phyloP scores from a whole-genome alignment of 2,329 filamentous ascomycete genomes.

The Diaporthe longicolla region DNA sequence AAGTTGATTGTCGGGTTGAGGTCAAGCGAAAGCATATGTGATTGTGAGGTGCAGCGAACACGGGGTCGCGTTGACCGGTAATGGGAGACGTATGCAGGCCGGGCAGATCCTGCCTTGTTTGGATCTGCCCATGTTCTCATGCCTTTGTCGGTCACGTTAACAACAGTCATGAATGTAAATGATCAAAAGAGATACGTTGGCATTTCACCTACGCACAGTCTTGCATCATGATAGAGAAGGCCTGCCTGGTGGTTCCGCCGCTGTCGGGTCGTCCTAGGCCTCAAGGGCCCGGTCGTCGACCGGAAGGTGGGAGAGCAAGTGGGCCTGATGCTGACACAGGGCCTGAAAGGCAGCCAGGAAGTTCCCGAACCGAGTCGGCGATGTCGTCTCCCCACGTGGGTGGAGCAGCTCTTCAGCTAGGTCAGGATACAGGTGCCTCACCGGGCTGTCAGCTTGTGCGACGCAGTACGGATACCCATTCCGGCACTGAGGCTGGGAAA shows the following conservation, averaged over 20 bases:
- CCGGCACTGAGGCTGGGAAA: not conserved
- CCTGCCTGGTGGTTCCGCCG: not conserved
- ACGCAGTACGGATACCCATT: not conserved
- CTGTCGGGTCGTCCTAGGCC: conserved; percentile 2
- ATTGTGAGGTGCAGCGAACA: conserved; percentile 16
- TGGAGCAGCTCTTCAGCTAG: conserved; percentile 24
- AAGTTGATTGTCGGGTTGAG: conserved; percentile 10
- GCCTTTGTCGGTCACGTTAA: not conserved
- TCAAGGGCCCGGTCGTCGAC: conserved; percentile 5
- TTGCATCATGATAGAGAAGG: not conserved
- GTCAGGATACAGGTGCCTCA: not conserved
- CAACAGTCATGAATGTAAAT: conserved; percentile 30
- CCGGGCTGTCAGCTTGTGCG: not conserved
- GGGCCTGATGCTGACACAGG: conserved; percentile 21
- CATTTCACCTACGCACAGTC: not conserved
- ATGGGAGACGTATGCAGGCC: not conserved
- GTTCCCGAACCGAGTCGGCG: conserved; percentile 25
- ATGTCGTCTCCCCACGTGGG: conserved; percentile 12
- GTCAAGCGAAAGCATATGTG: conserved; percentile 29
- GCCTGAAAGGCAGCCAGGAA: conserved; percentile 20
- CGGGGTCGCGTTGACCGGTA: conserved; percentile 8
- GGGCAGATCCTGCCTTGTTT: not conserved
- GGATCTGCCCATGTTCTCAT: not conserved
- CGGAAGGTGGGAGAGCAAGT: conserved; percentile 22
- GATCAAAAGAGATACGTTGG: conserved; percentile 26